Percentiles rank a stretch among this genome's conserved stretches.
Evolutionary conservation across 1,139 yeast genomes (phyloP).

Genomic region (Pneumocystis carinii): DNA sequence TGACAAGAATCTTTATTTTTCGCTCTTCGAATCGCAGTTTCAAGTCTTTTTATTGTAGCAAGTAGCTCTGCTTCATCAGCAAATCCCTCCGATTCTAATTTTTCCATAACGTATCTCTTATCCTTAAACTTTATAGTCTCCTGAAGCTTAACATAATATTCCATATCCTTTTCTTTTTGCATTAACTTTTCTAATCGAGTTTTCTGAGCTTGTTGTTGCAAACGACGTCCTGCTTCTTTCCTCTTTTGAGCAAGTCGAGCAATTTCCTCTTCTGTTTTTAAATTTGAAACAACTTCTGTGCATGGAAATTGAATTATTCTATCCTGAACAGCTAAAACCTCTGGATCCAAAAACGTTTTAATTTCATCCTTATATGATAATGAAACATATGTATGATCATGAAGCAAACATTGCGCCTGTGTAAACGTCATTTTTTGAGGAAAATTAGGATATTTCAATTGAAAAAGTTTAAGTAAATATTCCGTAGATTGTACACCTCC

Average conservation of each 20-base stretch:
- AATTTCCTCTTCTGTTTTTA: conserved; percentile 72
- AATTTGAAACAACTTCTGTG: conserved; percentile 45
- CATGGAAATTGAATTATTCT: conserved; percentile 74
- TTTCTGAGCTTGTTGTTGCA: conserved; percentile 87
- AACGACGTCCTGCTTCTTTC: conserved; percentile 68
- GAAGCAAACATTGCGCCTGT: conserved; percentile 54
- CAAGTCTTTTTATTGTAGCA: conserved; percentile 51
- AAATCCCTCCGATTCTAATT: conserved; percentile 61
- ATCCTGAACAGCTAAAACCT: conserved; percentile 49
- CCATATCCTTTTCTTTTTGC: conserved; percentile 1
- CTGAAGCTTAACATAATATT: conserved; percentile 31
- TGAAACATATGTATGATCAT: conserved; percentile 69
- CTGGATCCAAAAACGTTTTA: conserved; percentile 41
- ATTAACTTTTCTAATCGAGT: conserved; percentile 59
- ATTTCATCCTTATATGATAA: conserved; percentile 47
- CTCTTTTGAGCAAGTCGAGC: conserved; percentile 64
- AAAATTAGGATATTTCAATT: conserved; percentile 80
- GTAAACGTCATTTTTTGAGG: conserved; percentile 53
- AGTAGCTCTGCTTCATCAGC: conserved; percentile 57
- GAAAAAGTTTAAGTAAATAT: conserved; percentile 47
- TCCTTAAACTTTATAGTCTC: conserved; percentile 36
- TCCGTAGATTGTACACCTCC: conserved; percentile 69
- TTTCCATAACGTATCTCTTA: conserved; percentile 32
- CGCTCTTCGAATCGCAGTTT: conserved; percentile 53
- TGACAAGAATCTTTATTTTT: conserved; percentile 49